These are phyloP conservation scores for Metschnikowia borealis DNA, from an alignment of 805 yeast species.

Conservation along the genomic window DNA sequence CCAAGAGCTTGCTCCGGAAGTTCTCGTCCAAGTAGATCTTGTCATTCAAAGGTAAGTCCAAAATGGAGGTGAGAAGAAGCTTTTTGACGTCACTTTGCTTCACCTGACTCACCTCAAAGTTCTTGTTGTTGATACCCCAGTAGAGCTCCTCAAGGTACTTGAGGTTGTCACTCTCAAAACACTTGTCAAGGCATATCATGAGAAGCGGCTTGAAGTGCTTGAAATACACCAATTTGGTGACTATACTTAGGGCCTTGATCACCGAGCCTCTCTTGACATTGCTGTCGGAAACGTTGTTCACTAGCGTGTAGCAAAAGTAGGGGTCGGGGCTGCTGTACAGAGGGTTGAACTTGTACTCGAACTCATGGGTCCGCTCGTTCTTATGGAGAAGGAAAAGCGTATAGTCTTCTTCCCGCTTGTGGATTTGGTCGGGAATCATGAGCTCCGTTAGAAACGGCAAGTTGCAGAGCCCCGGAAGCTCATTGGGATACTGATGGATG, in stretches of 20 bases:
- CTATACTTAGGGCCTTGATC: constrained; percentile 56
- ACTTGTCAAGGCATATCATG: constrained; percentile 47
- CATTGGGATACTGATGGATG: constrained; percentile 54
- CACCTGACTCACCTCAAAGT: constrained; percentile 19
- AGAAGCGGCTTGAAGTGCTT: constrained; percentile 57
- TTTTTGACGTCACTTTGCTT: constrained; percentile 32
- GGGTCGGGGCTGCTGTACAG: constrained; percentile 37
- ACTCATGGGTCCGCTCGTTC: constrained; percentile 35
- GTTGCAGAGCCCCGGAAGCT: constrained; percentile 34
- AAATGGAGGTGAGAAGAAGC: constrained; percentile 37
- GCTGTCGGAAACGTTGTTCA: constrained; percentile 43
- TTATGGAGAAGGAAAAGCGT: constrained; percentile 53
- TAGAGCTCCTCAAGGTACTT: constrained; percentile 26
- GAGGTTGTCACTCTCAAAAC: constrained; percentile 28
- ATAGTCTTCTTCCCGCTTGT: constrained; percentile 54
- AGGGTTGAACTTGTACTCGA: constrained; percentile 33
- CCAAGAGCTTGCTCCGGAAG: constrained; percentile 35
- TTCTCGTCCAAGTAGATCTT: constrained; percentile 37
- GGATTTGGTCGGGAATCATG: constrained; percentile 61
- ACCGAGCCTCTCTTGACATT: constrained; percentile 52
- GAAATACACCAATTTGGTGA: constrained; percentile 51
- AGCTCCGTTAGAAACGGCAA: constrained; percentile 46
- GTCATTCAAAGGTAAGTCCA: constrained; percentile 41
- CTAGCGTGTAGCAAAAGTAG: constrained; percentile 54
- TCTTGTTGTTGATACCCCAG: constrained; percentile 30